Evolutionary conservation across 345 rosid species (phyloP), one percentile per base, ranked within the genome.

Genomic region (Alliaria petiolata): DNA sequence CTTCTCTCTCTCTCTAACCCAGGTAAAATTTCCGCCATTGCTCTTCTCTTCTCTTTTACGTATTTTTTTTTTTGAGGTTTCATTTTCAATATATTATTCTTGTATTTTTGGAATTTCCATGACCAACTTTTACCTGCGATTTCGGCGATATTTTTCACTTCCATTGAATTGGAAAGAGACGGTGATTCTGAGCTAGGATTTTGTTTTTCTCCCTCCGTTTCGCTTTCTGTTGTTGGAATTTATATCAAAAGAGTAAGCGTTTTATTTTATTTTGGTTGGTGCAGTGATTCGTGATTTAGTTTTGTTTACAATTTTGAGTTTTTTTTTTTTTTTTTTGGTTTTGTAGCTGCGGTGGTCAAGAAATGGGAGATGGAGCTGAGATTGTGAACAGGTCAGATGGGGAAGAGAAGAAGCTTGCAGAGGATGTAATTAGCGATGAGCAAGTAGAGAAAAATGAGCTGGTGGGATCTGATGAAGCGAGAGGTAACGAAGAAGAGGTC

Each of bases 351-450:
- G 42, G 31, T 65, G 63, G 64, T 63, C 20, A 71, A 72, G 76
- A 58, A 67, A 74, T 91, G 93, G 97, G 90, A 73, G 84, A 79
- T 67, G 83, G 72, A 54, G 56, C 16, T 46, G 84, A 76, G 58
- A 54, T 67, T 38, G 74, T 80, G 52, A 82, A 50, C 53, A 83
- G 62, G 55, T 56, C 69, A 17, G 39, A 70, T 30, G 16, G 3
- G 61, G 77, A 76, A 31, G 86, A 60, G 40, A 57, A 64, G 60
- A 79, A 25, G 54, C 14, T 35, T 69, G 80, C 50, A 31, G 89
- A 76, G 39, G 79, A 57, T 51, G 12, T 12, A 15, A 58, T 65
- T 33, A 74, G 47, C 6, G 76, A 69, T 44, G 69, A 62, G 62
- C 19, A 61, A 52, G 26, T 62, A 19, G 13, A 1, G 54, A 72